These are phyloP conservation scores for Lactifluus piperatus DNA, from an alignment of 768 basidiomycete species.

Conservation along the genomic window DNA sequence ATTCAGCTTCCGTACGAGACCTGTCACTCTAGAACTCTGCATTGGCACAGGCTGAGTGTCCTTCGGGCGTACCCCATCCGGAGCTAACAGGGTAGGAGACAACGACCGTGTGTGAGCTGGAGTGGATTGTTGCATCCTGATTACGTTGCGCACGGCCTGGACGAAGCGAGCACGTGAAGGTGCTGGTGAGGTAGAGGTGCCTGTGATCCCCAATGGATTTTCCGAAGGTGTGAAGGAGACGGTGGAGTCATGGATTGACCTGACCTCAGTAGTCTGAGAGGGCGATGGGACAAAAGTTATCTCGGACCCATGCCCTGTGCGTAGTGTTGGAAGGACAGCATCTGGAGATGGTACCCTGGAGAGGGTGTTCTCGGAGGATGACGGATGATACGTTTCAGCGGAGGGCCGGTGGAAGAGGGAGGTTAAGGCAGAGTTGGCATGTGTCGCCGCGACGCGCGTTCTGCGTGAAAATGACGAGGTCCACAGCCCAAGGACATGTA, in stretches of 20 bases:
- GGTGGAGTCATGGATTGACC: conserved; percentile 2
- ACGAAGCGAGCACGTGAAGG: conserved; percentile 32
- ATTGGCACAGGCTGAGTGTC: conserved; percentile 27
- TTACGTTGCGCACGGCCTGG: conserved; percentile 39
- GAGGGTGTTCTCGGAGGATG: conserved; percentile 16
- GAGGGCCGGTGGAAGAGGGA: conserved; percentile 12
- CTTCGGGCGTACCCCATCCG: conserved; percentile 15
- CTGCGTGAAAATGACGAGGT: neutral
- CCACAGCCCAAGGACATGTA: neutral
- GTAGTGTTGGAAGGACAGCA: neutral
- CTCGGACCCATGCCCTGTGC: conserved; percentile 16
- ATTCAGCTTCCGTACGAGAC: conserved; percentile 47
- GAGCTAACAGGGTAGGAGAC: conserved; percentile 23
- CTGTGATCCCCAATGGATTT: conserved; percentile 5
- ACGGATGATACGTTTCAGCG: neutral
- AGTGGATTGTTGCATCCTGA: conserved; percentile 30
- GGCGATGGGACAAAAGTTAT: conserved; percentile 19
- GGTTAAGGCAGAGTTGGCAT: conserved; percentile 5
- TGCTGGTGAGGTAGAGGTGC: conserved; percentile 18
- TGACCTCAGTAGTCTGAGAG: conserved; percentile 14
- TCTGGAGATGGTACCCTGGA: conserved; percentile 10
- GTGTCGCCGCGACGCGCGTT: conserved; percentile 5
- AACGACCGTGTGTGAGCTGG: conserved; percentile 26
- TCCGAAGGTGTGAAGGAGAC: conserved; percentile 20
- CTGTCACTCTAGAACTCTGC: conserved; percentile 44